phyloP scores from a whole-genome alignment of 495 filamentous ascomycete genomes.

The Aspergillus mulundensis region DNA sequence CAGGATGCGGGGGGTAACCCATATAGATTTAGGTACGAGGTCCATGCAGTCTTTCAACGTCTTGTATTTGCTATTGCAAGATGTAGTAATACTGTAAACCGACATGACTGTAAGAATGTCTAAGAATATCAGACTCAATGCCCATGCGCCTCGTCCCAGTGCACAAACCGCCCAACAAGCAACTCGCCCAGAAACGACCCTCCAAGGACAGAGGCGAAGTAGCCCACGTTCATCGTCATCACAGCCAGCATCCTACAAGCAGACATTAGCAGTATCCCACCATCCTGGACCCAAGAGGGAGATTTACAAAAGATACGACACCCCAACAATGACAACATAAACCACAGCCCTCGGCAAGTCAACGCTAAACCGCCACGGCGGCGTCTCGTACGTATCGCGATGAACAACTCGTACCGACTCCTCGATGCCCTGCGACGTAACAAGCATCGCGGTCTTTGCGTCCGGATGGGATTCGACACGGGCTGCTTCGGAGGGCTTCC shows the following conservation, averaged over 20 bases:
- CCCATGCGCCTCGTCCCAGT: constrained; percentile 21
- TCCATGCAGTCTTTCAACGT: too few species aligned
- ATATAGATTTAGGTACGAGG: too few species aligned
- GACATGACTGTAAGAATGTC: background rate
- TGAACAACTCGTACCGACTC: constrained; percentile 69
- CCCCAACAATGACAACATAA: constrained; percentile 63
- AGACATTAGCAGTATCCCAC: constrained; percentile 62
- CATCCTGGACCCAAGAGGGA: too few species aligned
- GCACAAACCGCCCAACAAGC: constrained; percentile 64
- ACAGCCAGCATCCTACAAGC: constrained; percentile 84
- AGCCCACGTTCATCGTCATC: constrained; percentile 97
- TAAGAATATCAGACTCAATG: background rate
- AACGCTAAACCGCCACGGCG: constrained; percentile 73
- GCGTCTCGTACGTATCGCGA: constrained; percentile 35
- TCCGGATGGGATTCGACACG: constrained; percentile 51
- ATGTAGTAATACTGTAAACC: too few species aligned
- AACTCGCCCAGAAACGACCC: constrained; percentile 85
- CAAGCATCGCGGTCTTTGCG: constrained; percentile 52
- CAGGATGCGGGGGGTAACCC: too few species aligned
- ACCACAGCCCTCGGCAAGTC: constrained; percentile 71
- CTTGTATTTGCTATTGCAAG: too few species aligned
- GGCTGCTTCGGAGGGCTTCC: constrained; percentile 54
- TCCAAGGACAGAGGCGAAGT: constrained; percentile 80
- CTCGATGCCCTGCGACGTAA: constrained; percentile 66
- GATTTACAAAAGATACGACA: constrained; percentile 53